Conservation (phyloP, 805 yeast genomes). For the Kodamaea jinghongensis region DNA sequence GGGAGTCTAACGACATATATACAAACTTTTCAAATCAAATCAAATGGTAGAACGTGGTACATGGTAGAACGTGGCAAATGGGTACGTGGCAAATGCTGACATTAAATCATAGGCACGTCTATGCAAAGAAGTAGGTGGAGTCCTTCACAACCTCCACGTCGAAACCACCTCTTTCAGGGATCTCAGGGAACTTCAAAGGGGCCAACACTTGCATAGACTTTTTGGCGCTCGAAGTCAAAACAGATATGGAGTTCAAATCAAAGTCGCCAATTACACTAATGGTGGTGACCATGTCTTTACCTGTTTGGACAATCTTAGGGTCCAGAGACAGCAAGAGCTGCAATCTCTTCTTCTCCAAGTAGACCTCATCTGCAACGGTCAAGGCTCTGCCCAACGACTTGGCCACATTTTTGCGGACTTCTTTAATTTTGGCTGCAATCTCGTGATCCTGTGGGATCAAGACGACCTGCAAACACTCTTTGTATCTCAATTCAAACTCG, state of each 20-base stretch:
- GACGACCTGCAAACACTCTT: constrained; percentile 61
- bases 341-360: constrained; percentile 64
- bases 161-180: constrained; percentile 80
- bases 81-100: no score
- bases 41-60: no score
- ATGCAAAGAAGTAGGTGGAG: constrained; percentile 76
- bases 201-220: constrained; percentile 48
- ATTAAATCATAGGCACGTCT: constrained; percentile 1
- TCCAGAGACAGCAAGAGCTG: constrained; percentile 51
- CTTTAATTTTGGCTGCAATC: constrained; percentile 48
- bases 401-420: constrained; percentile 48
- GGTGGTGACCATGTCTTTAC: constrained; percentile 63
- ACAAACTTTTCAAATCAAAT: no score
- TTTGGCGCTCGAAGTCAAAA: constrained; percentile 17
- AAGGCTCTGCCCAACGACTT: constrained; percentile 51
- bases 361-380: constrained; percentile 70
- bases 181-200: constrained; percentile 67
- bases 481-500: constrained; percentile 82
- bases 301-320: constrained; percentile 47
- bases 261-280: constrained; percentile 50
- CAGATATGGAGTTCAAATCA: constrained; percentile 24
- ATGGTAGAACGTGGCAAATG: no score
- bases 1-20: no score
- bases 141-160: constrained; percentile 71
- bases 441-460: constrained; percentile 51